Evolutionary conservation across 257 asterid genomes (phyloP), one percentile per base, ranked within the genome.

Genomic region (Phtheirospermum japonicum): DNA sequence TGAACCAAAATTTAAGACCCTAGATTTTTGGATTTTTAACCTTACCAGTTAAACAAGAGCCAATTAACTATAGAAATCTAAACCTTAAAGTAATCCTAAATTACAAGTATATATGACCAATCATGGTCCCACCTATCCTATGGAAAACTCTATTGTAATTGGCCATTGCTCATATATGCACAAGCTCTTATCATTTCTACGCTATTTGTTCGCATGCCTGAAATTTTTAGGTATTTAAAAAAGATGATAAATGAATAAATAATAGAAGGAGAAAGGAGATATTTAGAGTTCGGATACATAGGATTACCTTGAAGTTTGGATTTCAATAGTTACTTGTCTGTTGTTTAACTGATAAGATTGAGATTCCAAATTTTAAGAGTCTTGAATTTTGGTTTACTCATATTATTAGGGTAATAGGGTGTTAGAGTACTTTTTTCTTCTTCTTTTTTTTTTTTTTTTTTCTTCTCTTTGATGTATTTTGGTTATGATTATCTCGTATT

Each of bases 271-370:
- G 4, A 40, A 40, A 40, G 14, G 14, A 40, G 14, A 40, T 1
- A 40, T 11, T 8, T 6, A 40, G 0, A 33, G 28, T 48, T 48
- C 20, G 1, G 4, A 8, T 7, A 18, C 13, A 50, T 18, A 18
- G 12, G 9, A 18, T 50, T 50, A 50, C 56, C n/a, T 50, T 50
- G 2, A 50, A 50, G 56, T 50, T 48, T 50, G 31, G 56, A 50
- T 50, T 50, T 50, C 56, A 50, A 7, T 50, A 50, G 56, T 50
- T 50, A 50, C 18, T 19, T 3, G 31, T 0, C 31, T 50, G 6
- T 50, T 50, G 56, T 19, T 18, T 50, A 20, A 18, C 14, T 19
- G 32, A 31, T 19, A 50, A 50, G 57, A 20, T 9, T 50, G 14
- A 19, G 14, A 17, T 18, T 8, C 31, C 32, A 50, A 50, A 18